Evolutionary conservation across 306 rosid genomes (phyloP).

Genomic region (Prinsepia uniflora): DNA sequence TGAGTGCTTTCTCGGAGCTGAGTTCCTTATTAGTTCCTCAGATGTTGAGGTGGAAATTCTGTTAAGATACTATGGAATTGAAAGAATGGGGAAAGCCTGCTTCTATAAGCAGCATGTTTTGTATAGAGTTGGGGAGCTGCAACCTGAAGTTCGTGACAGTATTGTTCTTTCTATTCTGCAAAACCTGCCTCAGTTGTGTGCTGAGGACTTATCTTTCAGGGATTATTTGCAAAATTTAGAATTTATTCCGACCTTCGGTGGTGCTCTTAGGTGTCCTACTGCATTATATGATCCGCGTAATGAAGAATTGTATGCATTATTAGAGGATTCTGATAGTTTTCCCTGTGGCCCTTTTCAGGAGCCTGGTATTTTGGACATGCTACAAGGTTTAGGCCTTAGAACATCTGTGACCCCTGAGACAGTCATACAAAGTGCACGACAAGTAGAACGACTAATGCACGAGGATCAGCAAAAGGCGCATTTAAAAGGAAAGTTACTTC

Average conservation of each 20-base stretch:
- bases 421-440: conserved; percentile 73
- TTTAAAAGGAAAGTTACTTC: conserved; percentile 72
- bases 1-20: conserved; percentile 66
- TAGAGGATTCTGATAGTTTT: conserved; percentile 71
- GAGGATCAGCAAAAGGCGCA: conserved; percentile 75
- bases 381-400: conserved; percentile 83
- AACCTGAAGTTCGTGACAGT: conserved; percentile 72
- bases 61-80: conserved; percentile 67
- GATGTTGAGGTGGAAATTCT: conserved; percentile 67
- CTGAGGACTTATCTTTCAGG: conserved; percentile 67
- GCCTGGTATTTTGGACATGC: conserved; percentile 62
- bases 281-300: conserved; percentile 79
- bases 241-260: conserved; percentile 61
- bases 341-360: conserved; percentile 73
- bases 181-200: conserved; percentile 70
- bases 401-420: conserved; percentile 77
- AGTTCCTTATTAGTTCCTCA: conserved; percentile 63
- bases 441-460: conserved; percentile 64
- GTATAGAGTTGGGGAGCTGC: conserved; percentile 63
- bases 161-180: conserved; percentile 72
- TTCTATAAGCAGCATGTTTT: conserved; percentile 67
- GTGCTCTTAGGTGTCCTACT: conserved; percentile 67
- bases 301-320: conserved; percentile 78
- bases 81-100: conserved; percentile 78
- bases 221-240: conserved; percentile 67